Conservation (phyloP, 208 protist genomes). For the Endotrypanum monterogeii region DNA sequence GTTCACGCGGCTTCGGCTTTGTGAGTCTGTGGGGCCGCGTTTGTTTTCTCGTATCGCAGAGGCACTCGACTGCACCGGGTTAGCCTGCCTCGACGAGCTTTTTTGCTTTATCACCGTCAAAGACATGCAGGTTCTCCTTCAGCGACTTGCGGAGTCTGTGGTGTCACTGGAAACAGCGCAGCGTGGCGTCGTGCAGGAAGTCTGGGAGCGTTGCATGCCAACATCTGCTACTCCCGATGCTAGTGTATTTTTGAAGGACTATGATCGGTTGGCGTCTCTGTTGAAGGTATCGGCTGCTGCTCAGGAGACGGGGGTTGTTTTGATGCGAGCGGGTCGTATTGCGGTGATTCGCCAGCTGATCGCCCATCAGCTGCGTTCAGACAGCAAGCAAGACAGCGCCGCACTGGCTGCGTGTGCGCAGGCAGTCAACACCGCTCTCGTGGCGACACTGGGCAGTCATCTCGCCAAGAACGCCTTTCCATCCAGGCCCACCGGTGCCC, state of each 20-base stretch:
- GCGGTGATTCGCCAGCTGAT: conserved; percentile 92
- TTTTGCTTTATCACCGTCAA: conserved; percentile 93
- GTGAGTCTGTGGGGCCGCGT: conserved; percentile 83
- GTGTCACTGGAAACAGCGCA: conserved; percentile 14
- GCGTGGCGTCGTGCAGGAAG: conserved; percentile 8
- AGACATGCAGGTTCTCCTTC: conserved; percentile 76
- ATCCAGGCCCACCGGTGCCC: background rate
- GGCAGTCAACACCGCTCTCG: conserved; percentile 83
- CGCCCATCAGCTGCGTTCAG: conserved; percentile 83
- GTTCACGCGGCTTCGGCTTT: conserved; percentile 59
- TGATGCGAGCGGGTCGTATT: conserved; percentile 68
- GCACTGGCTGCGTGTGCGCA: conserved; percentile 74
- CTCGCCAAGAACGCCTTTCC: conserved; percentile 11
- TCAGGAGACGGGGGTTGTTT: conserved; percentile 27
- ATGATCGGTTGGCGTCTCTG: conserved; percentile 37
- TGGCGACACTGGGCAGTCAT: conserved; percentile 85
- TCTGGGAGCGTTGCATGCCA: conserved; percentile 30
- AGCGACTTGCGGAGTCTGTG: conserved; percentile 31
- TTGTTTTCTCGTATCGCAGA: conserved; percentile 86
- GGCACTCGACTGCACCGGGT: conserved; percentile 79
- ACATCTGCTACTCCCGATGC: conserved; percentile 8
- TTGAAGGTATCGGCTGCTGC: conserved; percentile 10
- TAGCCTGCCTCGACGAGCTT: conserved; percentile 86
- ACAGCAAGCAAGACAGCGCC: conserved; percentile 85
- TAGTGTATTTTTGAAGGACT: conserved; percentile 29